phyloP scores from a whole-genome alignment of 768 basidiomycete genomes.

The Trametes cingulata region DNA sequence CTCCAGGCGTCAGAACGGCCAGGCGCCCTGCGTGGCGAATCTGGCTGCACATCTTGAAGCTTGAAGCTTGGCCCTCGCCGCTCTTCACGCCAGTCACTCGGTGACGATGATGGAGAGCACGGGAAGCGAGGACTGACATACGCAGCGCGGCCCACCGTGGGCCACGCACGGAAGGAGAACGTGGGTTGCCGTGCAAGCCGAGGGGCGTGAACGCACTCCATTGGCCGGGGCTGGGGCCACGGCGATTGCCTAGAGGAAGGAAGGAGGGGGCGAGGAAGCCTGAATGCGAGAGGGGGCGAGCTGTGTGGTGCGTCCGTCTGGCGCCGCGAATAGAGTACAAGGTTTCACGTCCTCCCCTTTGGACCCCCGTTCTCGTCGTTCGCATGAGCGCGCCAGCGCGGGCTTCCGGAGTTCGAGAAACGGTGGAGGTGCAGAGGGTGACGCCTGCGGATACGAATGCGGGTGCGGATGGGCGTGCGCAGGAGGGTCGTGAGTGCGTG shows the following conservation, averaged over 20 bases:
- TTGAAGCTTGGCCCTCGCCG: neutral
- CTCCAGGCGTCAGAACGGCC: no score
- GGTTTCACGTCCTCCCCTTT: slow-evolving; percentile 4
- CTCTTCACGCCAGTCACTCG: neutral
- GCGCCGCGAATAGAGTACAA: slow-evolving; percentile 17
- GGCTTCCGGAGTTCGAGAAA: neutral
- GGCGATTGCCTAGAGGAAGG: neutral
- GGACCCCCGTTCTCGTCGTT: neutral
- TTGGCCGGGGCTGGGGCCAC: neutral
- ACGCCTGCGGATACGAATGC: neutral
- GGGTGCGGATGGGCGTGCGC: neutral
- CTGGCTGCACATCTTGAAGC: no score
- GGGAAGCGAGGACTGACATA: neutral
- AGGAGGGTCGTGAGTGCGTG: no score
- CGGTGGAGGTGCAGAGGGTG: slow-evolving; percentile 1
- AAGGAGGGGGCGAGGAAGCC: neutral
- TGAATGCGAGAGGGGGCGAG: neutral
- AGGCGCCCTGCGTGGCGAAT: no score
- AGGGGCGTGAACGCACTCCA: neutral
- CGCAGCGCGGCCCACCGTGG: neutral
- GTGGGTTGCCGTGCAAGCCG: slow-evolving; percentile 8
- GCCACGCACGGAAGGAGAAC: neutral
- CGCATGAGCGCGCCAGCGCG: neutral
- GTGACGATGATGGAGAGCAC: slow-evolving; percentile 2
- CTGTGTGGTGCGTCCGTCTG: neutral